Percentiles rank a stretch among this genome's conserved stretches.
These are phyloP conservation scores for Mikania micrantha DNA, from an alignment of 129 eudicot genomes.

Conservation along the genomic window DNA sequence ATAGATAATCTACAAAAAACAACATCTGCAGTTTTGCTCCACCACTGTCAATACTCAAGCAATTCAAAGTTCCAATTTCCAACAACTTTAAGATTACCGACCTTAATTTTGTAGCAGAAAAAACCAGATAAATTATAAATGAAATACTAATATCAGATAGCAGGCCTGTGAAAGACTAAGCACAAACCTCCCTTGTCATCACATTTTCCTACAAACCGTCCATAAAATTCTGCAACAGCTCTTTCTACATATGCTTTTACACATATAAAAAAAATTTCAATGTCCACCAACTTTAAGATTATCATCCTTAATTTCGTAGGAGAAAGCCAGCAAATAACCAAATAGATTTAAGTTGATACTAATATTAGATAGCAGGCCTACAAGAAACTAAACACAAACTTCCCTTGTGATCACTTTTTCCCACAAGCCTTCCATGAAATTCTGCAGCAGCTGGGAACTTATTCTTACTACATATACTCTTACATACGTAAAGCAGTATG, in stretches of 20 bases:
- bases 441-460: neutral
- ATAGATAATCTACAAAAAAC: neutral
- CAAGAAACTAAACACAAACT: neutral
- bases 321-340: neutral
- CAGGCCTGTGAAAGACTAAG: neutral
- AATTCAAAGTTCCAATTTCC: neutral
- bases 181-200: neutral
- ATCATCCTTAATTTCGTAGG: neutral
- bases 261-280: neutral
- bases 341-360: neutral
- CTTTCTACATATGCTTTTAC: neutral
- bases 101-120: constrained; percentile 1
- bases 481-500: neutral
- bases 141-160: neutral
- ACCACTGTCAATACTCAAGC: neutral
- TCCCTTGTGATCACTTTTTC: neutral
- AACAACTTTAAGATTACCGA: neutral
- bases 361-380: neutral
- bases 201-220: neutral
- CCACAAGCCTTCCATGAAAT: neutral
- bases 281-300: neutral
- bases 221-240: neutral
- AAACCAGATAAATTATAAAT: neutral
- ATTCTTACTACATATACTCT: neutral
- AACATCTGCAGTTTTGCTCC: neutral